Evolutionary conservation across 176 grass and related monocot species (phyloP).

Genomic region (Cenchrus americanus): DNA sequence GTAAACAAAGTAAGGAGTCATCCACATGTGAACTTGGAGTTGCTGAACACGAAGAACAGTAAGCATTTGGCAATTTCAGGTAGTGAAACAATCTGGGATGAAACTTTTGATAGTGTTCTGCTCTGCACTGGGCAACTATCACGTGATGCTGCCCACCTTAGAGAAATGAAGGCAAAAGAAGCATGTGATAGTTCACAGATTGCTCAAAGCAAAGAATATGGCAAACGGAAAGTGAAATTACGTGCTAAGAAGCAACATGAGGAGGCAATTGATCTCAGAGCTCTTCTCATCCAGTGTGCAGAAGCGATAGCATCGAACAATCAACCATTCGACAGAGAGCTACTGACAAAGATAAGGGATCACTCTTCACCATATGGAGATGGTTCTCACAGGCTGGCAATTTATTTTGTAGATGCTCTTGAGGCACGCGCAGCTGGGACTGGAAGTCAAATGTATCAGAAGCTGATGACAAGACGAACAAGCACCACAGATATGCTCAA

Average conservation of each 20-base stretch:
- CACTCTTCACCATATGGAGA: conserved; percentile 55
- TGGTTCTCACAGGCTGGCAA: conserved; percentile 56
- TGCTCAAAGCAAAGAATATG: not conserved
- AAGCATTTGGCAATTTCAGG: conserved; percentile 56
- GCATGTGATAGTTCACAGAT: conserved; percentile 12
- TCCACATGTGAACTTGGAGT: conserved; percentile 35
- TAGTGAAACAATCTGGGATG: conserved; percentile 42
- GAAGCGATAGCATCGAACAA: conserved; percentile 47
- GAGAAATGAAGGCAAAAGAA: conserved; percentile 46
- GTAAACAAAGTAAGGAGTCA: not conserved
- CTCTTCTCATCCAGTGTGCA: conserved; percentile 59
- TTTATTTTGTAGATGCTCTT: conserved; percentile 61
- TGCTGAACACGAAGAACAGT: conserved; percentile 35
- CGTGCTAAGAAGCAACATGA: conserved; percentile 43
- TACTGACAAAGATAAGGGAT: conserved; percentile 54
- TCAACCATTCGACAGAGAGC: conserved; percentile 37
- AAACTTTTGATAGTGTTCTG: conserved; percentile 59
- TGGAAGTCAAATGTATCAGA: conserved; percentile 51
- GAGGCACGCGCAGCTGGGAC: conserved; percentile 63
- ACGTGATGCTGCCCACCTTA: conserved; percentile 21
- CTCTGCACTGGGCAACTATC: conserved; percentile 12
- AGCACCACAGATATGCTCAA: conserved; percentile 45
- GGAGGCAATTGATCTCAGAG: conserved; percentile 43
- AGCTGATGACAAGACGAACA: conserved; percentile 36
- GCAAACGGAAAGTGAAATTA: not conserved